Percentiles rank a stretch among this genome's conserved stretches.
phyloP scores from a whole-genome alignment of 768 basidiomycete genomes.

The Tephrocybe sp. region DNA sequence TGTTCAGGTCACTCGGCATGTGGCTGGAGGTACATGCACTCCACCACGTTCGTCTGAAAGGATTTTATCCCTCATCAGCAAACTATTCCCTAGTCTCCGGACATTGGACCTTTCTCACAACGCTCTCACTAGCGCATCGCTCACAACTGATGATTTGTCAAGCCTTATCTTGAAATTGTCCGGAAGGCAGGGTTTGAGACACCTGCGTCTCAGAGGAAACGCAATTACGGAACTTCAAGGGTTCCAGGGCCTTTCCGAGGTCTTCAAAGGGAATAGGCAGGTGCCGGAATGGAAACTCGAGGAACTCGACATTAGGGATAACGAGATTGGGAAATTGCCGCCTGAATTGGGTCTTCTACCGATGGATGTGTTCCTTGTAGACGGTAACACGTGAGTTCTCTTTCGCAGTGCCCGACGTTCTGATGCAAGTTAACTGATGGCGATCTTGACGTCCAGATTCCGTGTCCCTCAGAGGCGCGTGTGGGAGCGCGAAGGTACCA shows the following conservation, averaged over 20 bases:
- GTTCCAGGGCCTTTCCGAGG: conserved; percentile 56
- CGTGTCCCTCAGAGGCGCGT: conserved; percentile 76
- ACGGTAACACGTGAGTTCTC: conserved; percentile 72
- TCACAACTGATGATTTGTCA: conserved; percentile 47
- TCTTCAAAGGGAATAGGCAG: conserved; percentile 63
- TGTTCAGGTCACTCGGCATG: conserved; percentile 44
- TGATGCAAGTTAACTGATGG: background rate
- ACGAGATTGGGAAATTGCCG: conserved; percentile 69
- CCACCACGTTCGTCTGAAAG: conserved; percentile 48
- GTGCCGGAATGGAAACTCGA: conserved; percentile 73
- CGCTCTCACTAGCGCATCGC: conserved; percentile 49
- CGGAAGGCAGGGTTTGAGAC: conserved; percentile 54
- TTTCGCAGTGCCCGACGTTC: background rate
- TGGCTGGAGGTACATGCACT: conserved; percentile 30
- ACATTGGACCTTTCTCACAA: conserved; percentile 80
- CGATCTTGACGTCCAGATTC: conserved; percentile 46
- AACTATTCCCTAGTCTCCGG: conserved; percentile 67
- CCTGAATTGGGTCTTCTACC: conserved; percentile 72
- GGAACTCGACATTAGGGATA: conserved; percentile 80
- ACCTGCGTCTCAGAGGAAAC: conserved; percentile 70
- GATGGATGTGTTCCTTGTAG: conserved; percentile 78
- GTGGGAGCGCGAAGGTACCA: conserved; percentile 87
- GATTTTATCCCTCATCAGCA: conserved; percentile 55
- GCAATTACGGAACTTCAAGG: conserved; percentile 58
- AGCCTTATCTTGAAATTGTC: conserved; percentile 49